phyloP scores from a whole-genome alignment of 306 rosid species.

The Glycine latifolia region DNA sequence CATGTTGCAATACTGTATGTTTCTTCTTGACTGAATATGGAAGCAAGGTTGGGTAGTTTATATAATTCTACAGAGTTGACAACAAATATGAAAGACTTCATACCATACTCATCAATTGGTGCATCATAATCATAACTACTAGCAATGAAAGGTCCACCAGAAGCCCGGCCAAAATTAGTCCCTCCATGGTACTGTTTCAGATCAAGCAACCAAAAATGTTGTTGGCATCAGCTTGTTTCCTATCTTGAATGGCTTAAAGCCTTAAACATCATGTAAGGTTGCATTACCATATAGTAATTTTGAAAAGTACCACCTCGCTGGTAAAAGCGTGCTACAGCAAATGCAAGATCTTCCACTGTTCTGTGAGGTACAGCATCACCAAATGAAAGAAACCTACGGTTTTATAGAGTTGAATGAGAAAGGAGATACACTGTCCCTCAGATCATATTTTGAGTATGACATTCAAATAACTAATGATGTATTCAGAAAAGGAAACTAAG shows the following conservation, averaged over 20 bases:
- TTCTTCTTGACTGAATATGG: constrained; percentile 22
- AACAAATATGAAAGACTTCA: constrained; percentile 40
- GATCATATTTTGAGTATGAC: constrained; percentile 19
- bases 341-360: constrained; percentile 91
- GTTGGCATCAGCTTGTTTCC: constrained; percentile 28
- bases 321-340: constrained; percentile 87
- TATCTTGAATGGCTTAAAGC: not conserved
- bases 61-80: not conserved
- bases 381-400: constrained; percentile 71
- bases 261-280: constrained; percentile 15
- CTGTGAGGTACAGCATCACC: constrained; percentile 84
- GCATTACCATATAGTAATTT: constrained; percentile 88
- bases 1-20: not conserved
- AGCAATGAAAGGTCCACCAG: constrained; percentile 87
- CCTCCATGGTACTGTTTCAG: constrained; percentile 90
- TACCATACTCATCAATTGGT: constrained; percentile 95
- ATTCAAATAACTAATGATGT: constrained; percentile 10
- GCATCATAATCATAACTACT: constrained; percentile 95
- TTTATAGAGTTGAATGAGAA: constrained; percentile 1
- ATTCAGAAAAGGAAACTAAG: no score
- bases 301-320: constrained; percentile 94
- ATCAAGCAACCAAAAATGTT: constrained; percentile 47
- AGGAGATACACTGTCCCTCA: not conserved
- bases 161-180: constrained; percentile 77
- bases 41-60: constrained; percentile 12